Percentiles rank a stretch among this genome's conserved stretches.
phyloP scores from a whole-genome alignment of 1,284 basidiomycete genomes.

The Cryptococcus amylolentus region DNA sequence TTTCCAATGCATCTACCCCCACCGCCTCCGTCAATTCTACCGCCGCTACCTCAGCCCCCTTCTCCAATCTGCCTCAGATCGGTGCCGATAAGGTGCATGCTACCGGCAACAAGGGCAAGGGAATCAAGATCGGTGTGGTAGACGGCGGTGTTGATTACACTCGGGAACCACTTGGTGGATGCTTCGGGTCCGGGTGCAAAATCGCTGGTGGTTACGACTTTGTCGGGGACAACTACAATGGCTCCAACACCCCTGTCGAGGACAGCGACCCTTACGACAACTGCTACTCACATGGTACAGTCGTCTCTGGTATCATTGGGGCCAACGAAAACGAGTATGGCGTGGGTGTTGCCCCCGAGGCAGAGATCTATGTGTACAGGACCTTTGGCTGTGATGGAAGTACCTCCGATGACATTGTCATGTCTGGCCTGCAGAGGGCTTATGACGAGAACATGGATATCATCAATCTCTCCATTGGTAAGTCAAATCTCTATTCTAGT shows the following conservation, averaged over 20 bases:
- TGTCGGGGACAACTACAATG: constrained; percentile 48
- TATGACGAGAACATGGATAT: constrained; percentile 59
- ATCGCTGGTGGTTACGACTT: constrained; percentile 47
- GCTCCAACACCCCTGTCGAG: constrained; percentile 40
- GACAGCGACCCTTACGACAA: constrained; percentile 49
- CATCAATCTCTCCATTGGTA: constrained; percentile 61
- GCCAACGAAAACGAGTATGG: constrained; percentile 54
- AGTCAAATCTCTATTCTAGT: not conserved
- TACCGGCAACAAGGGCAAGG: constrained; percentile 55
- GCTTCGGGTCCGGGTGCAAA: constrained; percentile 61
- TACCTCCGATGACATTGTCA: constrained; percentile 49
- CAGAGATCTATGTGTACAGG: constrained; percentile 44
- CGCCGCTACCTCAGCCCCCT: constrained; percentile 17
- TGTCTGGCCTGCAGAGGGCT: constrained; percentile 46
- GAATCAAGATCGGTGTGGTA: constrained; percentile 57
- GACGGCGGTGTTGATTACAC: constrained; percentile 59
- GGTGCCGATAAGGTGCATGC: constrained; percentile 55
- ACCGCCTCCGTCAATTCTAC: constrained; percentile 2
- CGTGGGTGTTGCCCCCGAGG: constrained; percentile 45
- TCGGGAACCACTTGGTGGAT: constrained; percentile 62
- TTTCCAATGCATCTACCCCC: constrained; percentile 4
- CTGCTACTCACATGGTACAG: constrained; percentile 58
- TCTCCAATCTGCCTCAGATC: constrained; percentile 29
- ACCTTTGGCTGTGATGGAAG: constrained; percentile 49
- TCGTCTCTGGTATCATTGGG: constrained; percentile 63